Evolutionary conservation across 2,329 filamentous ascomycete genomes (phyloP).

Genomic region (Pseudocercospora musae): DNA sequence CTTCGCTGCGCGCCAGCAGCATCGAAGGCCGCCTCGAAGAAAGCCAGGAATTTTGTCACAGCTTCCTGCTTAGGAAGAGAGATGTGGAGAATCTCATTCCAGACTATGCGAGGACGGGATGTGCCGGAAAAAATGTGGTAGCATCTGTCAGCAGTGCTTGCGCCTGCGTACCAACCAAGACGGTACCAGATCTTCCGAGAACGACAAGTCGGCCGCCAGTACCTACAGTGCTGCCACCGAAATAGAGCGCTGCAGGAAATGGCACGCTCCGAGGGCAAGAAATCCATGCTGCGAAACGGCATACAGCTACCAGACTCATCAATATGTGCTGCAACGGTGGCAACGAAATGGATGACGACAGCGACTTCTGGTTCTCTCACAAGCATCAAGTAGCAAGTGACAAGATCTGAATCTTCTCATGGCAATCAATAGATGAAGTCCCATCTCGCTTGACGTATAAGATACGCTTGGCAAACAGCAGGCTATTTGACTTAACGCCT

Average conservation of each 20-base stretch:
- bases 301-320: too few species aligned
- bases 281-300: neutral
- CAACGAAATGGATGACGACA: too few species aligned
- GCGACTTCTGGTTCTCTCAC: too few species aligned
- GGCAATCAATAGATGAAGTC: too few species aligned
- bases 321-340: too few species aligned
- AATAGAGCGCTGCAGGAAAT: neutral
- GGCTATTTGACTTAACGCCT: too few species aligned
- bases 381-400: too few species aligned
- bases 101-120: conserved; percentile 19
- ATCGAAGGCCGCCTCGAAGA: conserved; percentile 19
- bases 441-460: too few species aligned
- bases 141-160: conserved; percentile 23
- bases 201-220: conserved; percentile 18
- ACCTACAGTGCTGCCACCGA: conserved; percentile 18
- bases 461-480: too few species aligned
- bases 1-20: conserved; percentile 12
- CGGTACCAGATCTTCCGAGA: conserved; percentile 21
- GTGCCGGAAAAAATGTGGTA: conserved; percentile 17
- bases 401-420: too few species aligned
- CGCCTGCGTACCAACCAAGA: conserved; percentile 21
- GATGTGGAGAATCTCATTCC: conserved; percentile 17
- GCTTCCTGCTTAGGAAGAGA: conserved; percentile 16
- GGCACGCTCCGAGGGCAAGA: neutral
- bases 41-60: conserved; percentile 19